A percentile compares a stretch with the other conserved stretches of the same genome.
Evolutionary conservation across 768 basidiomycete species (phyloP).

Genomic region (Rhodotorula paludigena): DNA sequence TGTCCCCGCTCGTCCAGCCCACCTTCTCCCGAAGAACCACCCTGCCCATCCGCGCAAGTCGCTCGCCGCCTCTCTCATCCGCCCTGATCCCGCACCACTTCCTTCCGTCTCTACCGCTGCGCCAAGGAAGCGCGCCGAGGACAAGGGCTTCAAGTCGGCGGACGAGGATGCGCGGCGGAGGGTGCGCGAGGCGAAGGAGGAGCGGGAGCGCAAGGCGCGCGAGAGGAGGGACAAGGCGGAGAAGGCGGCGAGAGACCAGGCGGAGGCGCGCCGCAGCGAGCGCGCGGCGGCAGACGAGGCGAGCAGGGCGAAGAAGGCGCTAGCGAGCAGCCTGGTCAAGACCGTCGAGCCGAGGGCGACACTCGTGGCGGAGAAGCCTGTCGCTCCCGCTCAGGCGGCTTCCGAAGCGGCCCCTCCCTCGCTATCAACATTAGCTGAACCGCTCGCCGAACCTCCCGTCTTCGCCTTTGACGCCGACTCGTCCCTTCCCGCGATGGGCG

Average conservation of each 20-base stretch:
- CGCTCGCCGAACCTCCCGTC: neutral
- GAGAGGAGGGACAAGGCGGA: slow-evolving; percentile 1
- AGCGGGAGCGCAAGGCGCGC: neutral
- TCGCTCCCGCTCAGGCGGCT: neutral
- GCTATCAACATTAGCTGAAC: no score
- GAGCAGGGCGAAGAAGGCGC: neutral
- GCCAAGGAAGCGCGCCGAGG: neutral
- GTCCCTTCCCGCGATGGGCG: slow-evolving; percentile 6
- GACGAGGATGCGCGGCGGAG: neutral
- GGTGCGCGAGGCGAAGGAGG: slow-evolving; percentile 8
- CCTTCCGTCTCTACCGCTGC: no score
- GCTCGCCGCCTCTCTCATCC: neutral
- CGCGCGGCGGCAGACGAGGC: neutral
- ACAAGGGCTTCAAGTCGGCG: neutral
- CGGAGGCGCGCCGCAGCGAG: no score
- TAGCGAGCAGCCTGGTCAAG: neutral
- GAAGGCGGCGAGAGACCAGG: neutral
- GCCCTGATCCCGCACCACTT: neutral
- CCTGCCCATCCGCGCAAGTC: neutral
- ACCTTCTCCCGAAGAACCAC: neutral
- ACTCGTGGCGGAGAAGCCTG: neutral
- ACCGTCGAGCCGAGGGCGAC: neutral
- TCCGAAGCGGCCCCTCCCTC: neutral
- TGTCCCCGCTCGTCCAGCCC: no score
- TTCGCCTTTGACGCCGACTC: slow-evolving; percentile 1